Percentiles rank a stretch among this genome's conserved stretches.
Evolutionary conservation across 2,329 filamentous ascomycete species (phyloP).

Genomic region (Fusarium equiseti): DNA sequence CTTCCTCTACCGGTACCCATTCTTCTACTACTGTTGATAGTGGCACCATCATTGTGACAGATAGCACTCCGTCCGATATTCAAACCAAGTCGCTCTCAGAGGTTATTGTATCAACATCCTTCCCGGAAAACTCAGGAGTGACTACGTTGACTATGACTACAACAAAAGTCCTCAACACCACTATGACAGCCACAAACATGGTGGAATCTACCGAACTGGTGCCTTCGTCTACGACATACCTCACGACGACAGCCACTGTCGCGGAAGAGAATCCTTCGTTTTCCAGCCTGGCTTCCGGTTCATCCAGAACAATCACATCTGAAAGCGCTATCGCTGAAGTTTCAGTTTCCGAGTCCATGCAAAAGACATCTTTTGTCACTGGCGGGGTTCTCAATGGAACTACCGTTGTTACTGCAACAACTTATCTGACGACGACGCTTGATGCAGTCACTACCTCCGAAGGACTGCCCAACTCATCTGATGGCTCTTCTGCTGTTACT

Average conservation of each 20-base stretch:
- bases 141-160: conserved; percentile 19
- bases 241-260: not conserved
- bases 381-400: not conserved
- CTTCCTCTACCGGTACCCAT: conserved; percentile 3
- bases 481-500: not conserved
- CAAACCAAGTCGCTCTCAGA: conserved; percentile 2
- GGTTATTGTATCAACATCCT: not conserved
- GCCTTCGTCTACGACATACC: not conserved
- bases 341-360: not conserved
- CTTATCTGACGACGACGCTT: conserved; percentile 10
- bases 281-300: not conserved
- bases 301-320: not conserved
- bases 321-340: not conserved
- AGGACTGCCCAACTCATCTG: not conserved
- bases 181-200: conserved; percentile 16
- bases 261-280: conserved; percentile 4
- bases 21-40: not conserved
- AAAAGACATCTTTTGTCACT: not conserved
- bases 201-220: not conserved
- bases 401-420: conserved; percentile 14
- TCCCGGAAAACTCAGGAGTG: not conserved
- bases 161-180: conserved; percentile 29
- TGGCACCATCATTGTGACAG: not conserved
- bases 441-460: not conserved
- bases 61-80: not conserved